These are phyloP conservation scores for Ophiostoma novo-ulmi DNA, from an alignment of 2,329 filamentous ascomycete species.

Conservation along the genomic window DNA sequence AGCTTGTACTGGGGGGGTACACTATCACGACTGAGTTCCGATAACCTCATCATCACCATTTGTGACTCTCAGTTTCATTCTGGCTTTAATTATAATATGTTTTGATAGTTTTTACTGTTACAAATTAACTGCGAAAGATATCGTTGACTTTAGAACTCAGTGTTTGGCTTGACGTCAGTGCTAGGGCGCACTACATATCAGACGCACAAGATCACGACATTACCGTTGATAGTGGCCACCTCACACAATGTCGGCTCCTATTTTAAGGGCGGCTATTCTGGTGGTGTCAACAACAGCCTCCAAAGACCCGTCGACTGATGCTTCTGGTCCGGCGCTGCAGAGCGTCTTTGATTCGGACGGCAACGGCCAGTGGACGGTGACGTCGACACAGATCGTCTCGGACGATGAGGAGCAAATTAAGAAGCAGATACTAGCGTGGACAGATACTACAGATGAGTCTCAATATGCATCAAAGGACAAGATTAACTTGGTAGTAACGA, in stretches of 20 bases:
- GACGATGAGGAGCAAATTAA: slow-evolving; percentile 75
- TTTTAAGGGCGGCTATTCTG: slow-evolving; percentile 69
- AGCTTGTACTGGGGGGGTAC: slow-evolving; percentile 12
- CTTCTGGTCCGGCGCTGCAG: slow-evolving; percentile 60
- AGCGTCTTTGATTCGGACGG: slow-evolving; percentile 64
- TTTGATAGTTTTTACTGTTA: neutral
- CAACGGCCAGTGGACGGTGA: slow-evolving; percentile 64
- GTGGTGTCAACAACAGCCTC: slow-evolving; percentile 88
- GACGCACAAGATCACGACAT: neutral
- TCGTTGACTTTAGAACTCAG: neutral
- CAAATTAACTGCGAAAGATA: neutral
- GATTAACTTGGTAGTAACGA: slow-evolving; percentile 76
- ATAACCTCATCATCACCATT: neutral
- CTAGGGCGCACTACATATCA: neutral
- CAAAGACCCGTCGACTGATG: slow-evolving; percentile 72
- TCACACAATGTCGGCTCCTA: slow-evolving; percentile 39
- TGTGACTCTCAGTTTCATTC: neutral
- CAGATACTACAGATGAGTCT: slow-evolving; percentile 60
- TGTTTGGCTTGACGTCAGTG: neutral
- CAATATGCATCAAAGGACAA: too few relatives aligned
- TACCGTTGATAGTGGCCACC: slow-evolving; percentile 36
- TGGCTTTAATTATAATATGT: neutral
- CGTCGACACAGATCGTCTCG: slow-evolving; percentile 67
- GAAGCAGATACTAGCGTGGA: slow-evolving; percentile 63
- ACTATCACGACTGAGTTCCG: neutral